These are phyloP conservation scores for Cokeromyces recurvatus DNA, from an alignment of 371 early-diverging fungal species.

Conservation along the genomic window DNA sequence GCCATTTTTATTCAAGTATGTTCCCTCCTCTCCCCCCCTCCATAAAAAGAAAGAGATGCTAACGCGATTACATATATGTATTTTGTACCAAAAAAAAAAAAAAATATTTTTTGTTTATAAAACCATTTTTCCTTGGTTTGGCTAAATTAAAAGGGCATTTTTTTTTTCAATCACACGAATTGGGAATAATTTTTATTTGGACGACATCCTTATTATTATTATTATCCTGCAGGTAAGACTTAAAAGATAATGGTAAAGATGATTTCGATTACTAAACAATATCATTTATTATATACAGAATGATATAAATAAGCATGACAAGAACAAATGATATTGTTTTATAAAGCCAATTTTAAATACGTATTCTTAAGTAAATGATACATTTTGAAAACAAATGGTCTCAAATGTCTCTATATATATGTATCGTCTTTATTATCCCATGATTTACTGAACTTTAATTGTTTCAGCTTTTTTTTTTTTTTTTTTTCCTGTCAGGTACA, in stretches of 20 bases:
- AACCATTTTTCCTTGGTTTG: constrained; percentile 11
- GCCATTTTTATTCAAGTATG: no score
- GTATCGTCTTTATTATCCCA: no score
- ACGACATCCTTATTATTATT: constrained; percentile 4
- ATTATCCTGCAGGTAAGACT: constrained; percentile 18
- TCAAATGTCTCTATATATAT: constrained; percentile 21
- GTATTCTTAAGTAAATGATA: not conserved
- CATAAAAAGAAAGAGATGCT: not conserved
- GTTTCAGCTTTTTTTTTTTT: no score
- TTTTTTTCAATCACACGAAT: constrained; percentile 4
- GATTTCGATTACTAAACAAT: not conserved
- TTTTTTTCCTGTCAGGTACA: no score
- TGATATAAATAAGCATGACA: not conserved
- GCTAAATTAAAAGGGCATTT: constrained; percentile 17
- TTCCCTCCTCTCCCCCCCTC: no score
- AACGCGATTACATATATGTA: not conserved
- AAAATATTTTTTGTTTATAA: constrained; percentile 13
- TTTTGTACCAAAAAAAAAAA: constrained; percentile 7
- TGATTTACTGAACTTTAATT: no score
- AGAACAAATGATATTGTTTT: not conserved
- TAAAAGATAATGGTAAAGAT: not conserved
- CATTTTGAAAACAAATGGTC: constrained; percentile 21
- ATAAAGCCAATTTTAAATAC: not conserved
- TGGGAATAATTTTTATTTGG: constrained; percentile 12
- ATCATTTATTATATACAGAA: not conserved